Conservation (phyloP, 805 yeast species). For the Yarrowia deformans region DNA sequence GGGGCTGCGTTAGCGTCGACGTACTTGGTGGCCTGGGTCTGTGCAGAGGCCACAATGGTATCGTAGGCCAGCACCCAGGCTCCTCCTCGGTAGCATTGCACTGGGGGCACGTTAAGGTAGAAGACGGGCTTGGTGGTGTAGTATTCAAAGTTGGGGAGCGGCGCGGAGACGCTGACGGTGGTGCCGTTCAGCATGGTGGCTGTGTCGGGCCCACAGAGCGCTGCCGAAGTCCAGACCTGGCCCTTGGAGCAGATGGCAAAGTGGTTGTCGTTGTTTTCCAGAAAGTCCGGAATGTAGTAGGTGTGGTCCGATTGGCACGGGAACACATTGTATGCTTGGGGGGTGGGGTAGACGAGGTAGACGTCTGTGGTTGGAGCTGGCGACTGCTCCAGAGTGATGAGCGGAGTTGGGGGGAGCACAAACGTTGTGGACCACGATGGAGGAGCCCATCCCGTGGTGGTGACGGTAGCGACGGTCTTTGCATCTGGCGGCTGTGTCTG, state of each 20-base stretch:
- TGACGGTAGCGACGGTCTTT: conserved; percentile 14
- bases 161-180: conserved; percentile 2
- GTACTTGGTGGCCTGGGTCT: conserved; percentile 1
- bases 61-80: conserved; percentile 31
- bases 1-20: conserved; percentile 34
- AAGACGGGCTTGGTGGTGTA: conserved; percentile 29
- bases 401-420: conserved; percentile 9
- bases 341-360: conserved; percentile 30
- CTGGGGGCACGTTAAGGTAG: conserved; percentile 28
- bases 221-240: conserved; percentile 29
- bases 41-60: conserved; percentile 19
- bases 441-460: conserved; percentile 33
- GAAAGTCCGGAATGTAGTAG: conserved; percentile 30
- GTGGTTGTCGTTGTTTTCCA: conserved; percentile 41
- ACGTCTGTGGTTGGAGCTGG: conserved; percentile 32
- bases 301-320: conserved; percentile 38
- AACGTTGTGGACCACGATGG: conserved; percentile 20
- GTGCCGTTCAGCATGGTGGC: conserved; percentile 11
- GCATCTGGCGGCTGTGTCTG: background rate
- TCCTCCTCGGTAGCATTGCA: conserved; percentile 37
- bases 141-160: conserved; percentile 13
- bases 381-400: conserved; percentile 25
- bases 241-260: conserved; percentile 34
- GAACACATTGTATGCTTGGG: conserved; percentile 34
- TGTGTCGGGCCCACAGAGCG: conserved; percentile 9